phyloP scores from a whole-genome alignment of 176 grass and related monocot species.

The Oryza glumipatula region DNA sequence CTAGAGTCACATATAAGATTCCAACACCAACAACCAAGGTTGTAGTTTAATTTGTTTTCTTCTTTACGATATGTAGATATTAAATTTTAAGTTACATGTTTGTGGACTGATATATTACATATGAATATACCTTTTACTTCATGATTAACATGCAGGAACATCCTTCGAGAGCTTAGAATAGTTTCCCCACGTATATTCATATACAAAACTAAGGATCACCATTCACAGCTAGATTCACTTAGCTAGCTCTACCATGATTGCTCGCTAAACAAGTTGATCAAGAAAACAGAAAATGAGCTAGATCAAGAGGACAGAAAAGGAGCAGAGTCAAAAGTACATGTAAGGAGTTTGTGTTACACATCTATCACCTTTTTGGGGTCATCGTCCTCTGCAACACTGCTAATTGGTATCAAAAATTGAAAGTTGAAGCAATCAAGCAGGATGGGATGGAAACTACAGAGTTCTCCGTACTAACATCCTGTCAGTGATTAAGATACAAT shows the following conservation, averaged over 20 bases:
- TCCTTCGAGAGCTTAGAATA: too few relatives aligned
- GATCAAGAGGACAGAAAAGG: neutral
- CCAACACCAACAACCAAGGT: neutral
- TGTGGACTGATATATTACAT: too few relatives aligned
- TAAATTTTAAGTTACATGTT: too few relatives aligned
- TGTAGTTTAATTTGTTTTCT: too few relatives aligned
- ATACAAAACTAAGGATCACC: neutral
- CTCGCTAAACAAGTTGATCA: conserved; percentile 3
- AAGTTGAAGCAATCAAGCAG: conserved; percentile 27
- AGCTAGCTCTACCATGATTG: neutral
- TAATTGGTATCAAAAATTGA: conserved; percentile 22
- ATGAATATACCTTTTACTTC: too few relatives aligned
- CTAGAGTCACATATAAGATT: neutral
- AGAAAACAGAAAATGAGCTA: neutral
- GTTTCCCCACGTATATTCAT: neutral
- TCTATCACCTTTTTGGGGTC: conserved; percentile 32
- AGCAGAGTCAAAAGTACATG: conserved; percentile 31
- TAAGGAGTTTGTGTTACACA: conserved; percentile 34
- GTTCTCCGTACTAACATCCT: neutral
- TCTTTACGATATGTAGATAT: too few relatives aligned
- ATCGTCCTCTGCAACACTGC: conserved; percentile 46
- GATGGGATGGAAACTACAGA: neutral
- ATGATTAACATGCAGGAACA: too few relatives aligned
- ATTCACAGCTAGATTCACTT: neutral
- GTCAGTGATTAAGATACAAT: neutral